These are phyloP conservation scores for Talaromyces rugulosus DNA, from an alignment of 2,329 filamentous ascomycete genomes.

Conservation along the genomic window DNA sequence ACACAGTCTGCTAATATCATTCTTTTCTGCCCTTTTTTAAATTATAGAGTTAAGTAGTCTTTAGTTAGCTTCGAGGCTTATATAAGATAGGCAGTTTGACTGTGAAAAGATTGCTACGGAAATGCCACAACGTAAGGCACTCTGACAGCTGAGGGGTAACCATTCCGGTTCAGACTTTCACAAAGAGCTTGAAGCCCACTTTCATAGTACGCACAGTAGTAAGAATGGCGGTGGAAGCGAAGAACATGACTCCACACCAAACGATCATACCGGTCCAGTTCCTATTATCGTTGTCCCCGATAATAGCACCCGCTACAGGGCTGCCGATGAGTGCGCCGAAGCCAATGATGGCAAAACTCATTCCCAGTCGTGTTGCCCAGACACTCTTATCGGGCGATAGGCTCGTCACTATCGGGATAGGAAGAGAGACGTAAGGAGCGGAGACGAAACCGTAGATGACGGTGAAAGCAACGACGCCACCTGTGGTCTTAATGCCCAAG, in stretches of 20 bases:
- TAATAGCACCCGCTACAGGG: slow-evolving; percentile 48
- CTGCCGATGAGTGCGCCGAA: slow-evolving; percentile 53
- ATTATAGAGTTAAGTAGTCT: too few relatives aligned
- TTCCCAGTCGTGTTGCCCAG: slow-evolving; percentile 51
- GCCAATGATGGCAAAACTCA: slow-evolving; percentile 51
- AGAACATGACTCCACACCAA: slow-evolving; percentile 11
- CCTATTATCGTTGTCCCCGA: slow-evolving; percentile 3
- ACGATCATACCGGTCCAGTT: slow-evolving; percentile 8
- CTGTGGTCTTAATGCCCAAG: slow-evolving; percentile 6
- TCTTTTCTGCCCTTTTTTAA: too few relatives aligned
- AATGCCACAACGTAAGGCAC: background rate
- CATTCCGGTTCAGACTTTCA: slow-evolving; percentile 5
- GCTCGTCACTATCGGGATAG: slow-evolving; percentile 58
- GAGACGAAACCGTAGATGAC: slow-evolving; percentile 6
- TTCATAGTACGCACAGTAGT: slow-evolving; percentile 10
- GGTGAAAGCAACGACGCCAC: slow-evolving; percentile 6
- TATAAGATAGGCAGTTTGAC: background rate
- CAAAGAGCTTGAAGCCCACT: slow-evolving; percentile 8
- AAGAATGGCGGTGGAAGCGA: slow-evolving; percentile 7
- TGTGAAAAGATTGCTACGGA: background rate
- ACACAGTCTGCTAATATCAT: too few relatives aligned
- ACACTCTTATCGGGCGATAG: slow-evolving; percentile 51
- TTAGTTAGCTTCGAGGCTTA: too few relatives aligned
- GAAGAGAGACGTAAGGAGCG: slow-evolving; percentile 37
- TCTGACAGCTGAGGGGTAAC: background rate